These are phyloP conservation scores for Fomitopsis palustris DNA, from an alignment of 1,284 basidiomycete genomes.

Conservation along the genomic window DNA sequence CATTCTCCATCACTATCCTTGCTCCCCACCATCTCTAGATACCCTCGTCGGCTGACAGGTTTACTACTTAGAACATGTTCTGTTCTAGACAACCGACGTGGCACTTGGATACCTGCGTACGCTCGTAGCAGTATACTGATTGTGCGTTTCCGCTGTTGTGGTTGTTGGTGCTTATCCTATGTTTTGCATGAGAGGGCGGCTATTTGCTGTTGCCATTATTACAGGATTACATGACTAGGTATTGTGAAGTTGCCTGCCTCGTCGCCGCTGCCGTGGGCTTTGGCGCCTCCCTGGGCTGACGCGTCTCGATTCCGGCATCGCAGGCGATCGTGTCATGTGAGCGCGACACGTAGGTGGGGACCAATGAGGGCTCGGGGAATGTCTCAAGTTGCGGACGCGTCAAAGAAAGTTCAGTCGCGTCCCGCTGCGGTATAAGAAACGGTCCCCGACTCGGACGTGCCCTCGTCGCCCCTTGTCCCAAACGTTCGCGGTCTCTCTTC, in stretches of 20 bases:
- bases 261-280: too few relatives aligned
- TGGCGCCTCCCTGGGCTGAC: neutral
- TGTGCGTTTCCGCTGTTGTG: conserved; percentile 1
- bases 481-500: conserved; percentile 20
- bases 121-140: conserved; percentile 4
- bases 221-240: too few relatives aligned
- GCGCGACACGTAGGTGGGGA: conserved; percentile 15
- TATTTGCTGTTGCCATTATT: neutral
- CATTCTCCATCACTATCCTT: conserved; percentile 8
- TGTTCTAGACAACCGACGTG: neutral
- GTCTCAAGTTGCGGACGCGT: conserved; percentile 4
- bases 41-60: conserved; percentile 8
- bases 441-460: conserved; percentile 10
- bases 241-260: too few relatives aligned
- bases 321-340: conserved; percentile 13
- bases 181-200: neutral
- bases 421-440: conserved; percentile 19
- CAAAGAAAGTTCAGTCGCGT: conserved; percentile 23
- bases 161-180: neutral
- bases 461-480: conserved; percentile 22
- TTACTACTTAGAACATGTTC: conserved; percentile 1
- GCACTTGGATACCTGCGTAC: conserved; percentile 1
- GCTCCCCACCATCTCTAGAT: conserved; percentile 1
- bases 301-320: neutral
- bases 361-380: conserved; percentile 13